Evolutionary conservation across 345 rosid genomes (phyloP).

Genomic region (Citrus hindsii): DNA sequence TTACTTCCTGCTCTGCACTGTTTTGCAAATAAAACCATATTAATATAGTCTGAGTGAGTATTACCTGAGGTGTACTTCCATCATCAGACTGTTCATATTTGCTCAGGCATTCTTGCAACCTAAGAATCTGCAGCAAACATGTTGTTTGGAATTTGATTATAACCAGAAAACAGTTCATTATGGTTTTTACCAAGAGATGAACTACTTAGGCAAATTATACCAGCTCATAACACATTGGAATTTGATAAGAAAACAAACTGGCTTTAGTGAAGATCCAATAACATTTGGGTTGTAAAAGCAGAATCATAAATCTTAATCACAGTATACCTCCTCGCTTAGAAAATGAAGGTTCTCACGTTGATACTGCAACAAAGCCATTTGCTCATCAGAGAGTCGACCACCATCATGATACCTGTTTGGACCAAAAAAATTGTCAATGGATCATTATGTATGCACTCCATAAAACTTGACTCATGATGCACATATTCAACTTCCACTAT

Average conservation of each 20-base stretch:
- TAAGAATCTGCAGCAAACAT: slow-evolving; percentile 59
- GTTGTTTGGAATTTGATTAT: background rate
- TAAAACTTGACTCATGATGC: background rate
- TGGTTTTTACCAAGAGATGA: background rate
- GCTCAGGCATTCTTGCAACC: slow-evolving; percentile 85
- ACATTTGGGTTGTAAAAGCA: background rate
- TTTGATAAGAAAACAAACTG: slow-evolving; percentile 6
- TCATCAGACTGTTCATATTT: slow-evolving; percentile 85
- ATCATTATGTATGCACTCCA: background rate
- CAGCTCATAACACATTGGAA: background rate
- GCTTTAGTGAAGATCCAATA: background rate
- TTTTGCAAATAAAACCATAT: background rate
- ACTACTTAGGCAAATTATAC: slow-evolving; percentile 4
- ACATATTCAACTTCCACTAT: background rate
- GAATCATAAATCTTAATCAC: background rate
- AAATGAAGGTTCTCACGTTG: slow-evolving; percentile 98
- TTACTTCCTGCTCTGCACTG: background rate
- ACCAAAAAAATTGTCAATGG: slow-evolving; percentile 5
- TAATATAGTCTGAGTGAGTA: slow-evolving; percentile 1
- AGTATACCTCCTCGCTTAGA: slow-evolving; percentile 82
- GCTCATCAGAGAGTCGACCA: slow-evolving; percentile 93
- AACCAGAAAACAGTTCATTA: background rate
- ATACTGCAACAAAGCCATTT: slow-evolving; percentile 92
- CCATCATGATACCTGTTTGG: slow-evolving; percentile 73
- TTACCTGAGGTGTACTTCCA: slow-evolving; percentile 90